These are phyloP conservation scores for Colletotrichum melonis DNA, from an alignment of 2,329 filamentous ascomycete genomes.

Conservation along the genomic window DNA sequence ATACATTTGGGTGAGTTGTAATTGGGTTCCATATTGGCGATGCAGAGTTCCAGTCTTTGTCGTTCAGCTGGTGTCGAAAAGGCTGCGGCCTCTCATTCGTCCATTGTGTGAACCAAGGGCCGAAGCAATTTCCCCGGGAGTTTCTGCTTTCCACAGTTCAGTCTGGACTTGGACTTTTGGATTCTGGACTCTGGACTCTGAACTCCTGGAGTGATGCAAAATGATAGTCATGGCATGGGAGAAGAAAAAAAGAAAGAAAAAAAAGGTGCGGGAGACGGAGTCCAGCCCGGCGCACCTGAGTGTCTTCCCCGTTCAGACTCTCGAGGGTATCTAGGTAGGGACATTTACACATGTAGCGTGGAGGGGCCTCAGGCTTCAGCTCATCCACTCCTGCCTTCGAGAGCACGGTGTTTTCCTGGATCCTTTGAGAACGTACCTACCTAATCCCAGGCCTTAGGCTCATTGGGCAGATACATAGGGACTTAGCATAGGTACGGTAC, in stretches of 20 bases:
- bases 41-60: not conserved
- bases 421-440: no score
- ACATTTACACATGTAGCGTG: not conserved
- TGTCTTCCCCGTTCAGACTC: not conserved
- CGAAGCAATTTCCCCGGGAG: conserved; percentile 4
- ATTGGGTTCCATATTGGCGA: not conserved
- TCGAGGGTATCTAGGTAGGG: not conserved
- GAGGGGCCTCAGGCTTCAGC: no score
- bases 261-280: not conserved
- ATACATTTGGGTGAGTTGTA: not conserved
- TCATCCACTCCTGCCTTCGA: no score
- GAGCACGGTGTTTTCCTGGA: no score
- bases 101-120: not conserved
- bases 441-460: no score
- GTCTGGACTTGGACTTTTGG: not conserved
- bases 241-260: no score
- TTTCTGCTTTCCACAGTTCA: not conserved
- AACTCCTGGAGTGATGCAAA: no score
- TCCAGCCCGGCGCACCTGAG: not conserved
- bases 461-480: no score
- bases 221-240: not conserved
- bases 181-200: not conserved
- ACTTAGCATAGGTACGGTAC: no score
- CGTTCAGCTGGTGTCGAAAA: conserved; percentile 21
- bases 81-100: conserved; percentile 11